Conservation (phyloP, 192 early-diverging fungal species). For the Dissophora globulifera region DNA sequence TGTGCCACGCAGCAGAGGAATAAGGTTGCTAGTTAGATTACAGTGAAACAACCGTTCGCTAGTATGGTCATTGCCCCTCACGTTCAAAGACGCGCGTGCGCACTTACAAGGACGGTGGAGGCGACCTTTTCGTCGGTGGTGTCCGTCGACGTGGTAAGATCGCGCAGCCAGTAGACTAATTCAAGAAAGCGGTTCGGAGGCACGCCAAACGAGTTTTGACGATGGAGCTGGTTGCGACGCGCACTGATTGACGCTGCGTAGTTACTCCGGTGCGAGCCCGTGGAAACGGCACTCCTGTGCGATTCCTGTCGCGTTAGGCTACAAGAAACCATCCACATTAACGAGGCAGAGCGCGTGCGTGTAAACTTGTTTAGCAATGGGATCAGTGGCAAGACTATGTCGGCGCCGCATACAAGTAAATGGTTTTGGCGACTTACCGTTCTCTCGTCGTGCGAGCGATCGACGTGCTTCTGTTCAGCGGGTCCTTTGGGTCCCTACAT, state of each 20-base stretch:
- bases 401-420: no score
- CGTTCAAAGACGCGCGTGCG: background rate
- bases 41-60: no score
- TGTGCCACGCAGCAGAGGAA: background rate
- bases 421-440: slow-evolving; percentile 14
- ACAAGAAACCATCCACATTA: background rate
- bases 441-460: slow-evolving; percentile 8
- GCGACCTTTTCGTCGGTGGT: slow-evolving; percentile 43
- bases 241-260: slow-evolving; percentile 34
- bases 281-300: slow-evolving; percentile 10
- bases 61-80: no score
- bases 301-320: slow-evolving; percentile 27
- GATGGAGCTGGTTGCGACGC: slow-evolving; percentile 36
- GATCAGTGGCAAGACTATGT: no score
- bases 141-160: slow-evolving; percentile 23
- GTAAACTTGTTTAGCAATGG: no score
- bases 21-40: background rate
- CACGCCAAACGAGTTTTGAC: slow-evolving; percentile 39
- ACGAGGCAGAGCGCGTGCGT: background rate
- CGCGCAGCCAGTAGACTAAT: slow-evolving; percentile 13
- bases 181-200: slow-evolving; percentile 13
- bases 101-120: slow-evolving; percentile 34
- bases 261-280: slow-evolving; percentile 13
- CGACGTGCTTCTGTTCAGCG: slow-evolving; percentile 29
- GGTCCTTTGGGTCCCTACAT: slow-evolving; percentile 41